Evolutionary conservation across 2,329 filamentous ascomycete species (phyloP).

Genomic region (Penicillium sp.): DNA sequence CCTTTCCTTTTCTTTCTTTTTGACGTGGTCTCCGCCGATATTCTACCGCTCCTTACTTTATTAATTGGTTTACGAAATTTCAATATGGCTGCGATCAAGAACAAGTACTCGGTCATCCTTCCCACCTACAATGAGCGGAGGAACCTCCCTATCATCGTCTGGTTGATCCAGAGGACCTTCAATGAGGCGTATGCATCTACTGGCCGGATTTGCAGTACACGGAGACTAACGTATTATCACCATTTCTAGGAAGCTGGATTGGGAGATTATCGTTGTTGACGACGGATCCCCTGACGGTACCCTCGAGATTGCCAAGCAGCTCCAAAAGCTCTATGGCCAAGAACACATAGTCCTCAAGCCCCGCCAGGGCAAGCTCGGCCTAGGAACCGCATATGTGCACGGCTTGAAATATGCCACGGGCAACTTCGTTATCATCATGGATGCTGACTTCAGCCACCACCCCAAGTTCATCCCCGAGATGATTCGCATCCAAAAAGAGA

Average conservation of each 20-base stretch:
- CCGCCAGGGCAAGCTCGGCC: constrained; percentile 90
- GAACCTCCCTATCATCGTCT: constrained; percentile 93
- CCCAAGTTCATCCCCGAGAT: constrained; percentile 97
- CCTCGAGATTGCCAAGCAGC: constrained; percentile 82
- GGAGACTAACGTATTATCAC: constrained; percentile 1
- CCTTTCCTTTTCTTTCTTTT: constrained; percentile 14
- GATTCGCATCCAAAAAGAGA: constrained; percentile 73
- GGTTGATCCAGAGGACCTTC: constrained; percentile 90
- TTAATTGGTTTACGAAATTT: constrained; percentile 8
- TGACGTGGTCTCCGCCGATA: constrained; percentile 5
- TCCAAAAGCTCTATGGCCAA: constrained; percentile 74
- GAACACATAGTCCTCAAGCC: constrained; percentile 78
- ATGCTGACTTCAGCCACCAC: constrained; percentile 98
- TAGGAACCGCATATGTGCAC: constrained; percentile 94
- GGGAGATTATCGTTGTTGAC: constrained; percentile 97
- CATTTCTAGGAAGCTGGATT: constrained; percentile 74
- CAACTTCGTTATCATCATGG: constrained; percentile 99
- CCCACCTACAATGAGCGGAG: constrained; percentile 98
- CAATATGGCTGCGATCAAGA: constrained; percentile 37
- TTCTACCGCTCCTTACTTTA: constrained; percentile 11
- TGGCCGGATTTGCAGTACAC: background rate
- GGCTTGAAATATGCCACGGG: constrained; percentile 84
- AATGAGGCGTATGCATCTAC: constrained; percentile 65
- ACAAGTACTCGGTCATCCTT: constrained; percentile 96
- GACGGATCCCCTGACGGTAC: constrained; percentile 97